Conservation (phyloP, 139 green algal genomes). For the Raphidocelis subcapitata region DNA sequence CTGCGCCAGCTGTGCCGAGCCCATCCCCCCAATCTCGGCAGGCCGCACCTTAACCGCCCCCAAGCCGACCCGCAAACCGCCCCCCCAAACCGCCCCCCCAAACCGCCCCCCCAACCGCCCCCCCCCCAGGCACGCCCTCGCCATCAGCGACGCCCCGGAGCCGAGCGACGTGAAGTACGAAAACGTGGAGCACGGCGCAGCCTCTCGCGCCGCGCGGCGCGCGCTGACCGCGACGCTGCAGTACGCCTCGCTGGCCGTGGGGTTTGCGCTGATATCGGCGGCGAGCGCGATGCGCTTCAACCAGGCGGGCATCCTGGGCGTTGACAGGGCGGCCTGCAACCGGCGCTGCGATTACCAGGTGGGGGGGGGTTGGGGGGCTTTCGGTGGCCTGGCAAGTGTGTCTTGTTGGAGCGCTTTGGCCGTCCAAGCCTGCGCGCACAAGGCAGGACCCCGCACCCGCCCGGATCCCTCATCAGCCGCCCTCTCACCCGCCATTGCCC, state of each 20-base stretch:
- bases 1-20: no score
- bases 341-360: background rate
- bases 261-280: conserved; percentile 37
- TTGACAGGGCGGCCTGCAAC: background rate
- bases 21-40: no score
- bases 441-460: no score
- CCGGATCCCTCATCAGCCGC: no score
- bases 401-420: no score
- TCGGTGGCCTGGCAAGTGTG: background rate
- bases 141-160: conserved; percentile 22
- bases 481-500: no score
- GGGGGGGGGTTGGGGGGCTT: background rate
- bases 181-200: conserved; percentile 33
- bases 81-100: no score
- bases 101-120: no score
- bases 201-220: background rate
- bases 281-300: conserved; percentile 14
- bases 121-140: conserved; percentile 26
- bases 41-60: no score
- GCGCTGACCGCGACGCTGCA: background rate
- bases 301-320: no score
- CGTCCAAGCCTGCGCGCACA: no score
- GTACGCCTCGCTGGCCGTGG: conserved; percentile 18
- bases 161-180: conserved; percentile 39
- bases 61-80: no score